Evolutionary conservation across 129 eudicot genomes (phyloP).

Genomic region (Rutidosis leptorrhynchoides): DNA sequence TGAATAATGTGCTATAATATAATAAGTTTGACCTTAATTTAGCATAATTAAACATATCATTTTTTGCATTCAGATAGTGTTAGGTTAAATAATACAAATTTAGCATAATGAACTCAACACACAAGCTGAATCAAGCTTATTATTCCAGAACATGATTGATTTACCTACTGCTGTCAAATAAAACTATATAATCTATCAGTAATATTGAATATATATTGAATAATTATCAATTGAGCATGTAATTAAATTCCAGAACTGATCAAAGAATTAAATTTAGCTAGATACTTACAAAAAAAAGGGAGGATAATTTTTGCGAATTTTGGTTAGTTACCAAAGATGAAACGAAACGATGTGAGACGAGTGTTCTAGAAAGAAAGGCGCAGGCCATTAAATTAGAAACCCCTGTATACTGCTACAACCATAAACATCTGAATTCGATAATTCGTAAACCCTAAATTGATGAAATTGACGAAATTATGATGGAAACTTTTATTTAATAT

Average conservation of each 20-base stretch:
- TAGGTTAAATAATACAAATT: not conserved
- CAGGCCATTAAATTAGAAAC: constrained; percentile 50
- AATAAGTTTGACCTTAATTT: not conserved
- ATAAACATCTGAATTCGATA: constrained; percentile 1
- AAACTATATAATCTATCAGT: not conserved
- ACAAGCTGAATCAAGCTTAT: not conserved
- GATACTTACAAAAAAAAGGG: constrained; percentile 37
- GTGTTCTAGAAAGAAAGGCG: constrained; percentile 45
- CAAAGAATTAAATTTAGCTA: not conserved
- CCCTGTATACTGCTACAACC: constrained; percentile 1
- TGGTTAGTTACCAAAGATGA: constrained; percentile 26
- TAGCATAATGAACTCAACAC: not conserved
- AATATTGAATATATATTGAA: no score
- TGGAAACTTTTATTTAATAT: no score
- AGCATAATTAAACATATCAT: not conserved
- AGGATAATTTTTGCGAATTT: constrained; percentile 27
- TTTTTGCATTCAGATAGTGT: not conserved
- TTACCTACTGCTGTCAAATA: not conserved
- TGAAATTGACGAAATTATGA: constrained; percentile 13
- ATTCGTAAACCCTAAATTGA: not conserved
- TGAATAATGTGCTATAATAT: not conserved
- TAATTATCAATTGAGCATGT: not conserved
- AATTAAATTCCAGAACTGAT: constrained; percentile 11
- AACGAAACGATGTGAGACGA: constrained; percentile 37
- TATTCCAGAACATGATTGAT: no score